A percentile compares a stretch with the other conserved stretches of the same genome.
phyloP scores from a whole-genome alignment of 371 early-diverging fungal species.

The Mucor plumbeus region DNA sequence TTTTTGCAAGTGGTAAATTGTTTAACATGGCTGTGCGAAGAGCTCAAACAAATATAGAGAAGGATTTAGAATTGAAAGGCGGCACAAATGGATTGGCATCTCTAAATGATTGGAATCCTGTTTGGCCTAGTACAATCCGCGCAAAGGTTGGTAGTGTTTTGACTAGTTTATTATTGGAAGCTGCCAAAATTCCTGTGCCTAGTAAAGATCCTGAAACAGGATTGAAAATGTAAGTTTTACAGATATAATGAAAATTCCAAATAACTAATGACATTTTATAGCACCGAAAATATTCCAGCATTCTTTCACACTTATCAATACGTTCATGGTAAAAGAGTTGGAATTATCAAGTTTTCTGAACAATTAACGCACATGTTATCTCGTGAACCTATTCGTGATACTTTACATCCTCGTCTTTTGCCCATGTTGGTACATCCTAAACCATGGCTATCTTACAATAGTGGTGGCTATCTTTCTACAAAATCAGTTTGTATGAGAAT shows the following conservation, averaged over 20 bases:
- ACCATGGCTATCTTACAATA: constrained; percentile 90
- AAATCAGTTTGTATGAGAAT: constrained; percentile 79
- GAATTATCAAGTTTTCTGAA: constrained; percentile 77
- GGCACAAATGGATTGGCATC: constrained; percentile 21
- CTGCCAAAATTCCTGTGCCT: constrained; percentile 73
- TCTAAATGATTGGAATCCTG: constrained; percentile 61
- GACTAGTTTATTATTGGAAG: constrained; percentile 74
- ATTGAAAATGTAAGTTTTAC: constrained; percentile 34
- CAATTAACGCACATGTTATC: constrained; percentile 75
- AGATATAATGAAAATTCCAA: neutral
- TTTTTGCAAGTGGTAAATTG: constrained; percentile 73
- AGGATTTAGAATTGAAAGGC: constrained; percentile 35
- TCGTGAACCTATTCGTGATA: constrained; percentile 64
- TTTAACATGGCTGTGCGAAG: constrained; percentile 83
- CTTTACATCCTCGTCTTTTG: constrained; percentile 78
- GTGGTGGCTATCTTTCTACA: constrained; percentile 90
- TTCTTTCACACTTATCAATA: constrained; percentile 80
- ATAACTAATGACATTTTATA: neutral
- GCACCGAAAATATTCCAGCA: constrained; percentile 72
- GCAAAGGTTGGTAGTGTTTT: constrained; percentile 74
- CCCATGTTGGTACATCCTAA: constrained; percentile 96
- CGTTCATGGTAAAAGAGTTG: constrained; percentile 69
- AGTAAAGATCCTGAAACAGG: constrained; percentile 64
- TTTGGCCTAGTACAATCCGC: constrained; percentile 68
- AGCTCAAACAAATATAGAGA: constrained; percentile 63